These are phyloP conservation scores for Dichotomopilus funicola DNA, from an alignment of 2,329 filamentous ascomycete genomes.

Conservation along the genomic window DNA sequence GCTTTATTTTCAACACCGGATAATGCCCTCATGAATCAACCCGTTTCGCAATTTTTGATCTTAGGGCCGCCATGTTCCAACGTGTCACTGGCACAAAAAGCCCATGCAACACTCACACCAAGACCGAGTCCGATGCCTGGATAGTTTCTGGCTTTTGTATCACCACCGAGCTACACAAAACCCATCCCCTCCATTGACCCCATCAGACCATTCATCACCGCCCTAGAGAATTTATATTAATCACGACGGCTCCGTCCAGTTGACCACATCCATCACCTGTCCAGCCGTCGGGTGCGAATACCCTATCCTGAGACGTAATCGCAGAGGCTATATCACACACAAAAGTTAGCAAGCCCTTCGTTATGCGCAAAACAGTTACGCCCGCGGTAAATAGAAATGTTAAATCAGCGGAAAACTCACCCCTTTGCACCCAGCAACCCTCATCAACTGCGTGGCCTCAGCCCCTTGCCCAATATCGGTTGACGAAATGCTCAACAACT, in stretches of 20 bases:
- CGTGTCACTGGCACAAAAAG: too few species aligned
- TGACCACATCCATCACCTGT: slow-evolving; percentile 82
- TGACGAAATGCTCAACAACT: slow-evolving; percentile 83
- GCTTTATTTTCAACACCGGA: too few species aligned
- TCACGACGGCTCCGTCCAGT: slow-evolving; percentile 78
- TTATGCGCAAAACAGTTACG: background rate
- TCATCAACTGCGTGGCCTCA: slow-evolving; percentile 87
- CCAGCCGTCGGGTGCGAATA: slow-evolving; percentile 66
- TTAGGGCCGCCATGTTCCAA: too few species aligned
- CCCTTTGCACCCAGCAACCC: slow-evolving; percentile 74
- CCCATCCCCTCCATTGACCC: background rate
- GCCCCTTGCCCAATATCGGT: slow-evolving; percentile 67
- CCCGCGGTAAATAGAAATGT: slow-evolving; percentile 25
- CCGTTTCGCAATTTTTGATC: too few species aligned
- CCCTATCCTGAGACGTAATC: slow-evolving; percentile 77
- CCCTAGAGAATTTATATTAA: background rate
- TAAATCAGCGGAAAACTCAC: slow-evolving; percentile 53
- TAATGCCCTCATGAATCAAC: too few species aligned
- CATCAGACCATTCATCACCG: background rate
- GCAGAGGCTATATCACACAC: slow-evolving; percentile 56
- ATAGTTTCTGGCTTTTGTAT: background rate
- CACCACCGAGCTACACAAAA: background rate
- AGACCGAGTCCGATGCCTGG: too few species aligned
- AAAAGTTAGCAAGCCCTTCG: slow-evolving; percentile 19
- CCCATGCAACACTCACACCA: too few species aligned